phyloP scores from a whole-genome alignment of 129 eudicot species.

The Lactuca sativa region DNA sequence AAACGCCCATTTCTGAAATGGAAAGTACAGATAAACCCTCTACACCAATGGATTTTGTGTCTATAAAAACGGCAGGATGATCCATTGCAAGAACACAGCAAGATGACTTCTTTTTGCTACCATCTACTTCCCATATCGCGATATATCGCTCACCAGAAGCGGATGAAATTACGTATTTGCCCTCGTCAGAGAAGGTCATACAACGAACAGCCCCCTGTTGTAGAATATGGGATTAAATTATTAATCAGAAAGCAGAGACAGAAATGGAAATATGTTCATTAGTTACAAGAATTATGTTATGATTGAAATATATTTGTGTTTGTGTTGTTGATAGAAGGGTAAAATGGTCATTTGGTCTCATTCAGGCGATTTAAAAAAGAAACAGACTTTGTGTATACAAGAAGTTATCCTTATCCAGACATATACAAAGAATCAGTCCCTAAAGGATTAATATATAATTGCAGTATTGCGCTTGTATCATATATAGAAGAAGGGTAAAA shows the following conservation, averaged over 20 bases:
- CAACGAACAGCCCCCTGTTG: slow-evolving; percentile 80
- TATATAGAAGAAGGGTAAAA: too few species aligned
- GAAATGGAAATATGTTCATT: not conserved
- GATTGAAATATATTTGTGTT: too few species aligned
- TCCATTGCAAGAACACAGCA: slow-evolving; percentile 85
- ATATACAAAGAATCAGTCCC: not conserved
- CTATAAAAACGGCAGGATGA: slow-evolving; percentile 82
- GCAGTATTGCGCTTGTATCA: too few species aligned
- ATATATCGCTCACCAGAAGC: slow-evolving; percentile 79
- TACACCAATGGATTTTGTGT: slow-evolving; percentile 39
- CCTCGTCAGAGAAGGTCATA: slow-evolving; percentile 74
- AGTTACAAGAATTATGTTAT: not conserved
- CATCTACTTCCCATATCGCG: slow-evolving; percentile 77
- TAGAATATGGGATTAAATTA: not conserved
- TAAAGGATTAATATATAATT: too few species aligned
- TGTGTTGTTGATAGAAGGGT: not conserved
- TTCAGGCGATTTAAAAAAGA: not conserved
- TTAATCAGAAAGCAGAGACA: not conserved
- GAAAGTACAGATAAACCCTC: slow-evolving; percentile 68
- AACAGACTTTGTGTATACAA: not conserved
- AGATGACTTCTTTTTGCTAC: slow-evolving; percentile 71
- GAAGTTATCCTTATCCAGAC: not conserved
- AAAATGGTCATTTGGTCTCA: not conserved
- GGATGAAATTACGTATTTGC: slow-evolving; percentile 72
- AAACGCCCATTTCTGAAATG: slow-evolving; percentile 83